Base-by-base conservation (phyloP, 2,329 filamentous ascomycete species). In the Trichoderma simmonsii region DNA sequence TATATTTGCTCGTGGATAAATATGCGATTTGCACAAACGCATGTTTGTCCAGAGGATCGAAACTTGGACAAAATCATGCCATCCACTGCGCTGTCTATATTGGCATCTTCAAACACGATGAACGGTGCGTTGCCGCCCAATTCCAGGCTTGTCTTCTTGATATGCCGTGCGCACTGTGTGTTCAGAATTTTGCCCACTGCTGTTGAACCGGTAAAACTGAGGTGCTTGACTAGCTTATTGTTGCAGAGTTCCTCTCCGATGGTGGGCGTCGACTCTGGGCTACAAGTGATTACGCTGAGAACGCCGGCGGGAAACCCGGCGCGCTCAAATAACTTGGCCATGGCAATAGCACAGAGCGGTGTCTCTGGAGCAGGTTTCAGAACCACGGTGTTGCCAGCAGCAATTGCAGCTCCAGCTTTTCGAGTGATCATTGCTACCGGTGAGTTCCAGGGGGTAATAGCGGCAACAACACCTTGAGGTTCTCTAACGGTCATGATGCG, bases 1-100 rank as follows among this genome's bases (percentile, higher is more conserved):
- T 94, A 93, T 78, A 95, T 87, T 71, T 87, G 89, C 57, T 86
- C 84, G 80, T 95, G 92, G 5, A 95, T 86, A 80, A 91, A 94
- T 73, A 95, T 87, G 21, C 92, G 86, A 82, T 95, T 95, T 6
- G 92, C 91, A 78, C 91, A 93, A 15, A 97, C 94, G 80, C 95
- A 98, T 0, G 94, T 97, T 85, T 98, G 95, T 39, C 95, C 95
- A 0, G 92, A 95, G 30, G 90, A 92, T 71, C 94, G 91, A 88
- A 97, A 97, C 82, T 97, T 98, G 78, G 89, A 93, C 24, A 90
- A 83, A 66, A 15, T 43, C 24, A 26, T 83, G 78, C 74, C 86
- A 82, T 66, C 82, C 73, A 94, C 90, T 2, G 92, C 92, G 11
- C 82, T 80, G 60, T 93, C 90, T 12, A 94, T 82, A 77, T 94